Evolutionary conservation across 1,284 basidiomycete species (phyloP), one percentile per base, ranked within the genome.

Genomic region (Tremellales sp.): DNA sequence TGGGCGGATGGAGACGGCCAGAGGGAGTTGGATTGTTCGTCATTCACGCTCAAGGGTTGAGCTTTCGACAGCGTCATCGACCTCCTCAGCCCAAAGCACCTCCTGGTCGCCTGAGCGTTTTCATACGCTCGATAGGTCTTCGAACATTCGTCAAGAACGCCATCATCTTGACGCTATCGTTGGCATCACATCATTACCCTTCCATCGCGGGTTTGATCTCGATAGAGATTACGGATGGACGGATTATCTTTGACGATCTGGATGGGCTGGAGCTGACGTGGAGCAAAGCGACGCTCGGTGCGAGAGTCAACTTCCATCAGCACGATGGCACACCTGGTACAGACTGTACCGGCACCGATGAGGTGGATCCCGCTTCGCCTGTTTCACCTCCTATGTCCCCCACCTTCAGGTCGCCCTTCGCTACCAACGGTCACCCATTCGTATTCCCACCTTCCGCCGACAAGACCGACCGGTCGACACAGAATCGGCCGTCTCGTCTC

Each of bases 241-340:
- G 63, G 3, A 43, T 73, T 51, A 59, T 69, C 46, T 45, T 67
- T 23, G 66, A 70, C 22, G 67, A 68, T n/a, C 46, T 64, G 3
- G 57, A 64, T 11, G 61, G 60, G 5, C 36, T 68, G 26, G 67
- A 69, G 40, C 29, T 66, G 3, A 56, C 51, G 1, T 24, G 66
- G 22, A 43, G 50, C 3, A 57, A 63, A 12, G 29, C 64, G 17
- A 52, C 46, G 1, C 41, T 63, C 8, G 64, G 64, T 2, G 52
- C 62, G 26, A 56, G 57, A 24, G 54, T 68, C 52, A 46, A 53
- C 5, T 70, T 70, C 43, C 56, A 62, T 19, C 51, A 60, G 17
- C 49, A 50, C 8, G 44, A 21, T 8, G 25, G 10, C 5, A 21
- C n/a, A 10, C 39, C 19, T 7, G 39, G 5, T 19, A 11, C 15